Percentiles rank a stretch among this genome's conserved stretches.
Evolutionary conservation across 2,329 filamentous ascomycete species (phyloP).

Genomic region (Apiospora pterosperma): DNA sequence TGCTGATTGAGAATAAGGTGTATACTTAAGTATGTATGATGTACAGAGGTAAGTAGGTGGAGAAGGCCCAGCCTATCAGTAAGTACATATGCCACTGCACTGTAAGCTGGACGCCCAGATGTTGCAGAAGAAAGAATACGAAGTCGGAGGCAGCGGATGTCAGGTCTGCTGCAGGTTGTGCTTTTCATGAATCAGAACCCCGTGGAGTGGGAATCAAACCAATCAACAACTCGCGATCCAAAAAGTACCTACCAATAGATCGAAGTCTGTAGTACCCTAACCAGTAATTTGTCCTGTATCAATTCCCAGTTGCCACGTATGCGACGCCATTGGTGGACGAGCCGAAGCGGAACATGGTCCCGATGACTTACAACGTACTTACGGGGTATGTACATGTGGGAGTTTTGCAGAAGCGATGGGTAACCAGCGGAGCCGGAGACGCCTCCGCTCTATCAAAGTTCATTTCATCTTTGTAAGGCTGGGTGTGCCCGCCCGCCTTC

Average conservation of each 20-base stretch:
- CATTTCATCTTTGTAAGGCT: constrained; percentile 3
- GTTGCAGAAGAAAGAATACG: background rate
- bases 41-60: too few relatives aligned
- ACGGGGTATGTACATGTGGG: background rate
- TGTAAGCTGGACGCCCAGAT: background rate
- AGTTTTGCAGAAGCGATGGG: background rate
- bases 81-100: too few relatives aligned
- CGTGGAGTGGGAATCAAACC: background rate
- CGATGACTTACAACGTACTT: background rate
- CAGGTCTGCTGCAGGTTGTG: background rate
- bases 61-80: too few relatives aligned
- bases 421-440: background rate
- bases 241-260: background rate
- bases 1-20: too few relatives aligned
- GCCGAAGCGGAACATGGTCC: background rate
- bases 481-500: background rate
- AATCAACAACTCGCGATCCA: background rate
- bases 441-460: background rate
- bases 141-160: background rate
- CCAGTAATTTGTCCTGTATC: background rate
- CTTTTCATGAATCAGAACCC: background rate
- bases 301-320: background rate
- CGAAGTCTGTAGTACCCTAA: too few relatives aligned
- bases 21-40: too few relatives aligned
- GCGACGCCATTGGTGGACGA: background rate